Evolutionary conservation across 208 protist species (phyloP), one percentile per base, ranked within the genome.

Genomic region (Trypanosoma grayi): DNA sequence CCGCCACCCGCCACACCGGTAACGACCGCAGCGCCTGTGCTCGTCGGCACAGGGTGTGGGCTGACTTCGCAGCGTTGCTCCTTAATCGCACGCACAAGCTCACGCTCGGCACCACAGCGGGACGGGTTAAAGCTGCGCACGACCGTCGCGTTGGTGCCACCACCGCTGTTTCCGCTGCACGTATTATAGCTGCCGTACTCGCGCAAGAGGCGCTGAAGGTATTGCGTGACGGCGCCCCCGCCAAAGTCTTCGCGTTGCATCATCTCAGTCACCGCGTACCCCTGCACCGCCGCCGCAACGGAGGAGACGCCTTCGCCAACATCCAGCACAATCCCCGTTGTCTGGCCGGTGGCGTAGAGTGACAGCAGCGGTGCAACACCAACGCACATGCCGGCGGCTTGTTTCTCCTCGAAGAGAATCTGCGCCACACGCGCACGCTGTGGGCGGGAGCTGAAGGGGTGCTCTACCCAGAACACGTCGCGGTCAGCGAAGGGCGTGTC

Each of bases 271-370:
- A 92, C 20, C 1, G 72, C 71, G 46, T 60, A 79, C 30, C 82
- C 82, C 43, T 85, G 60, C 45, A 87, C 68, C 7, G 81, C 76
- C 0, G 74, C 71, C 2, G 73, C 76, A 8, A 82, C 86, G 53
- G 76, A 82, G 8, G 75, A 60, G 14, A 72, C 71, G 14, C 69
- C 70, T 47, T 90, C 79, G 8, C 81, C 82, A 0, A 89, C 68
- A 47, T 88, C 82, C 30, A 89, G 25, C 5, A 81, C 82, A 13
- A 85, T 43, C 8, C 81, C 82, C 4, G 74, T 88, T n/a, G 69
- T 81, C n/a, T 75, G 39, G 1, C 82, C 82, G 0, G 80, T 85
- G 4, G 74, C 70, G 57, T 85, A 89, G 33, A 92, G 66, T 7
- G 82, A 63, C 4, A 92, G 68, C 8, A 90, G 61, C 14, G 82